A percentile compares a stretch with the other conserved stretches of the same genome.
Evolutionary conservation across 441 rosid species (phyloP).

Genomic region (Syzygium syzygioides): DNA sequence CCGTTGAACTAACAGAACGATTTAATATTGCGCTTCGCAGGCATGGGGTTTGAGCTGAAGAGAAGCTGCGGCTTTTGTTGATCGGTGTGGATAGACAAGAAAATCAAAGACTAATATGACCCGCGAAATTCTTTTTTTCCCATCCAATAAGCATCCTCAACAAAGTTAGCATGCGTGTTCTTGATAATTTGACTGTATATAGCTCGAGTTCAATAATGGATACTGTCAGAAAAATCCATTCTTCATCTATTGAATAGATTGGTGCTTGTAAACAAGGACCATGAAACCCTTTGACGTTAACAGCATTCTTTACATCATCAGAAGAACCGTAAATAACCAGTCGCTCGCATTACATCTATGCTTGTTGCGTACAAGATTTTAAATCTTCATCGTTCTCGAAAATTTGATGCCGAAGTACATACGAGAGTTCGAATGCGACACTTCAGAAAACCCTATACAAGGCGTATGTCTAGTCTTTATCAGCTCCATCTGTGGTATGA

Average conservation of each 20-base stretch:
- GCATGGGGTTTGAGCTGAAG: slow-evolving; percentile 63
- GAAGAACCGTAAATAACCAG: background rate
- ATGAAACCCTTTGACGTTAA: background rate
- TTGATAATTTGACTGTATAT: slow-evolving; percentile 10
- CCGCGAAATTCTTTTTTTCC: slow-evolving; percentile 10
- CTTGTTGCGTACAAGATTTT: background rate
- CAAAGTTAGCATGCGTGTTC: background rate
- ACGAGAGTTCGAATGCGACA: background rate
- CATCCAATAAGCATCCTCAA: slow-evolving; percentile 3
- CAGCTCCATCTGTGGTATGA: background rate
- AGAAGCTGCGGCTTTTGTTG: background rate
- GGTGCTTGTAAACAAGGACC: background rate
- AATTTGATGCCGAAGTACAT: background rate
- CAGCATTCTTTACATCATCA: background rate
- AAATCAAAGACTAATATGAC: background rate
- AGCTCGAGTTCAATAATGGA: background rate
- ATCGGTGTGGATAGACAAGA: background rate
- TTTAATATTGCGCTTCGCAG: slow-evolving; percentile 23
- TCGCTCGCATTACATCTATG: background rate
- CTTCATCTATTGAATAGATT: background rate
- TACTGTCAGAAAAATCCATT: background rate
- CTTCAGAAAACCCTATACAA: background rate
- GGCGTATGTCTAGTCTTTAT: background rate
- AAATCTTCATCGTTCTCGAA: background rate
- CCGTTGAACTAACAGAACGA: background rate